Conservation (phyloP, 768 basidiomycete genomes). For the Stropharia rugosoannulata region DNA sequence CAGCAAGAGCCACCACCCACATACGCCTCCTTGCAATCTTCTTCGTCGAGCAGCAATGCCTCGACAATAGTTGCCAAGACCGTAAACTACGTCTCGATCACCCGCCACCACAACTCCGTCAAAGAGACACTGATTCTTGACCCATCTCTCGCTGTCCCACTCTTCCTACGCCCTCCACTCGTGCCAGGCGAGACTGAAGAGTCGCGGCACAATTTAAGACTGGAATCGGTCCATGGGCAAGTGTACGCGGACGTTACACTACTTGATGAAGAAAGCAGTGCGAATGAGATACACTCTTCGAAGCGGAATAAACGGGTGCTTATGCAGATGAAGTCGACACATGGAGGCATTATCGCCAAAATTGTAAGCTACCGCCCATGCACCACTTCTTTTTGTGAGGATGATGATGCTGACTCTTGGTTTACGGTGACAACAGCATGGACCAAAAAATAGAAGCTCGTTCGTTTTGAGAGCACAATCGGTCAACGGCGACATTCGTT, state of each 20-base stretch:
- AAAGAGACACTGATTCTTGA: slow-evolving; percentile 28
- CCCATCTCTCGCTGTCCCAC: slow-evolving; percentile 26
- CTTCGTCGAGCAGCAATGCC: neutral
- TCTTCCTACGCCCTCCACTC: slow-evolving; percentile 24
- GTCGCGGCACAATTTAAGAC: slow-evolving; percentile 25
- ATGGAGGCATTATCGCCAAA: slow-evolving; percentile 27
- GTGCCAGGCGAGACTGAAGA: slow-evolving; percentile 23
- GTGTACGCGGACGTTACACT: slow-evolving; percentile 24
- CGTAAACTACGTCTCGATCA: slow-evolving; percentile 26
- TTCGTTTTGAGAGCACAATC: slow-evolving; percentile 24
- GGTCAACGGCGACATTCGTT: slow-evolving; percentile 30
- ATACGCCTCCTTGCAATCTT: slow-evolving; percentile 26
- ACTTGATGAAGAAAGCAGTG: slow-evolving; percentile 8
- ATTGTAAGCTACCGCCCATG: slow-evolving; percentile 19
- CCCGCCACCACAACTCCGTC: slow-evolving; percentile 24
- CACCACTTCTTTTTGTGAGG: neutral
- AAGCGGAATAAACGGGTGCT: slow-evolving; percentile 18
- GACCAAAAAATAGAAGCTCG: slow-evolving; percentile 18
- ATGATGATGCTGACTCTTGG: neutral
- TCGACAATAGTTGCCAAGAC: slow-evolving; percentile 16
- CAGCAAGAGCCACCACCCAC: slow-evolving; percentile 31
- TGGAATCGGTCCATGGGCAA: slow-evolving; percentile 29
- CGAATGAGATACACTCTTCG: slow-evolving; percentile 5
- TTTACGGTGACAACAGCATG: slow-evolving; percentile 11
- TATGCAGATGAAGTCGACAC: slow-evolving; percentile 26